Evolutionary conservation across 2,329 filamentous ascomycete genomes (phyloP).

Genomic region (Penicillium sp.): DNA sequence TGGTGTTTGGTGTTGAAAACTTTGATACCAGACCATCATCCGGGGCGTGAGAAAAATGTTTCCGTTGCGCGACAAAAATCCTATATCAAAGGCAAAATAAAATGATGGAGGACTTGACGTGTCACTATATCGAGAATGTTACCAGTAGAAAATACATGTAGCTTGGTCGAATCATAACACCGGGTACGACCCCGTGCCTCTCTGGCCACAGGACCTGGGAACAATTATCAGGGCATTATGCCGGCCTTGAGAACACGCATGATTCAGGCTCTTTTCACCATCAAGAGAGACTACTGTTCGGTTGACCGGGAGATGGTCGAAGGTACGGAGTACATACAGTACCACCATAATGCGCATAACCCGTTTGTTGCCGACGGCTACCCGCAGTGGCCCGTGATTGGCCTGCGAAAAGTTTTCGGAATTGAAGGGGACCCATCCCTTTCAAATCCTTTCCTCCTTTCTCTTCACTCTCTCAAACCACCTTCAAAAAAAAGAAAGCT

Average conservation of each 20-base stretch:
- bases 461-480: slow-evolving; percentile 12
- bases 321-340: background rate
- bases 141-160: background rate
- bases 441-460: slow-evolving; percentile 27
- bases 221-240: background rate
- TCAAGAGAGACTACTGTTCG: background rate
- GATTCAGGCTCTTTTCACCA: background rate
- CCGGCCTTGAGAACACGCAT: background rate
- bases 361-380: slow-evolving; percentile 15
- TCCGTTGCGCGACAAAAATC: background rate
- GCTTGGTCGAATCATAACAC: background rate
- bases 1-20: background rate
- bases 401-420: slow-evolving; percentile 38
- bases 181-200: background rate
- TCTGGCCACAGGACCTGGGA: background rate
- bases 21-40: background rate
- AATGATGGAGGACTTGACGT: background rate
- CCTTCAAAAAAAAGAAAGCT: slow-evolving; percentile 13
- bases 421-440: slow-evolving; percentile 27
- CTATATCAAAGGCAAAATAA: background rate
- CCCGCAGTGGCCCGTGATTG: slow-evolving; percentile 23
- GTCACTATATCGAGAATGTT: background rate
- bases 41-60: background rate
- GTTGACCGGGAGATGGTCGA: slow-evolving; percentile 5
- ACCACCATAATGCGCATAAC: no score